Base-by-base conservation (phyloP, 2,329 filamentous ascomycete species). In the Ceratocystiopsis brevicomis region DNA sequence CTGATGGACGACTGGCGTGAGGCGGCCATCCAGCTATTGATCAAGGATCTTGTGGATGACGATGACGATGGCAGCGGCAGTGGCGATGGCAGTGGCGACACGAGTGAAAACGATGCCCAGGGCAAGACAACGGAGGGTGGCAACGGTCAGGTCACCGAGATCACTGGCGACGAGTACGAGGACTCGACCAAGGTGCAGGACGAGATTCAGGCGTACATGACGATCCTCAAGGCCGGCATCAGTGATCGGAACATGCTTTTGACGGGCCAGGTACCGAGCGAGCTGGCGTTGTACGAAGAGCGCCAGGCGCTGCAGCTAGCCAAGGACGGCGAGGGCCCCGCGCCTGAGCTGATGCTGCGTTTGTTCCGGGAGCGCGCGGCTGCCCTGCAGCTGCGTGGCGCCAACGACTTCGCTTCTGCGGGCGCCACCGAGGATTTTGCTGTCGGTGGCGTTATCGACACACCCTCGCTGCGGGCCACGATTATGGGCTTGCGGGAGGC, bases 121-220 rank as follows among this genome's bases (percentile, higher is more conserved):
- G 33, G 33, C 33, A 34, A 15, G 33, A 85, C 92, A 37, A 74
- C 75, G 2, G 85, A 92, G 37, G 35, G 10, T 11, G 35, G 35
- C 35, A 37, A 17, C 39, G 42, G 38, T 33, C 74, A 75, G 2
- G 63, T 64, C 44, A 60, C 70, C 11, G 84, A 93, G 45, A 71
- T 76, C 3, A 88, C 85, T 12, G 90, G 90, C 19, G 80, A 95
- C 46, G 90, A 96, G 56, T 90, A 94, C 49, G 81, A 85, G 51
- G 74, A 82, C 32, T 93, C 88, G 0, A 84, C 86, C 0, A 83
- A 83, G 56, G 71, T 79, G 39, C 88, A 96, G 59, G 88, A 95
- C 48, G 77, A 92, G 55, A 72, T 95, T 37, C 83, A 88, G 59
- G 82, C 82, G 8, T 93, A 92, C 54, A 80, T 93, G 45, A 77